Conservation (phyloP, 441 rosid genomes). For the Erodium trifolium region DNA sequence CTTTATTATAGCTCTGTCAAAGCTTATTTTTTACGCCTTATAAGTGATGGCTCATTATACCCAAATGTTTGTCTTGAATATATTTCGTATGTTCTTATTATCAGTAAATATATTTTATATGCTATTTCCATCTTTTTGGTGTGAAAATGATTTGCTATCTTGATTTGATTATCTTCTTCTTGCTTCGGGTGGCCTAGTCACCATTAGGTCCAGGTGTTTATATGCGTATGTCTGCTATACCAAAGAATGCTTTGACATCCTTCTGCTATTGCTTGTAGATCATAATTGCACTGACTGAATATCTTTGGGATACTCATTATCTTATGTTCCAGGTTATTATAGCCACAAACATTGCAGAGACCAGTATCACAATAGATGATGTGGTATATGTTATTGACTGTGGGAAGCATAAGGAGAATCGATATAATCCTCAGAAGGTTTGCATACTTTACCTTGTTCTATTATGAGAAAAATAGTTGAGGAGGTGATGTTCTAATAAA, state of each 20-base stretch:
- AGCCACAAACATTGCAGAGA: slow-evolving; percentile 94
- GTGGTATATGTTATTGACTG: slow-evolving; percentile 87
- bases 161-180: background rate
- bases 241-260: background rate
- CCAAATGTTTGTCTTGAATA: too few species aligned
- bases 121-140: background rate
- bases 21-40: background rate
- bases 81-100: too few species aligned
- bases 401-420: slow-evolving; percentile 93
- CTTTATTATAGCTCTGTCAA: background rate
- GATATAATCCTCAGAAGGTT: slow-evolving; percentile 89
- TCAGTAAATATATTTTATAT: background rate
- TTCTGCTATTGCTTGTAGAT: background rate
- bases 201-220: background rate
- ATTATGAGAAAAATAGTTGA: background rate
- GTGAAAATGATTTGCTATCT: background rate
- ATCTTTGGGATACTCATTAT: slow-evolving; percentile 6
- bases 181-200: background rate
- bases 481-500: background rate
- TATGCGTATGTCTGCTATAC: background rate
- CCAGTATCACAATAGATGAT: slow-evolving; percentile 90
- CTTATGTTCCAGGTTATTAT: slow-evolving; percentile 54
- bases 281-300: slow-evolving; percentile 2
- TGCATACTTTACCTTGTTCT: slow-evolving; percentile 6
- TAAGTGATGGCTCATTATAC: too few species aligned